Evolutionary conservation across 1,139 yeast species (phyloP), one percentile per base, ranked within the genome.

Genomic region (Kodamaea anthophila): DNA sequence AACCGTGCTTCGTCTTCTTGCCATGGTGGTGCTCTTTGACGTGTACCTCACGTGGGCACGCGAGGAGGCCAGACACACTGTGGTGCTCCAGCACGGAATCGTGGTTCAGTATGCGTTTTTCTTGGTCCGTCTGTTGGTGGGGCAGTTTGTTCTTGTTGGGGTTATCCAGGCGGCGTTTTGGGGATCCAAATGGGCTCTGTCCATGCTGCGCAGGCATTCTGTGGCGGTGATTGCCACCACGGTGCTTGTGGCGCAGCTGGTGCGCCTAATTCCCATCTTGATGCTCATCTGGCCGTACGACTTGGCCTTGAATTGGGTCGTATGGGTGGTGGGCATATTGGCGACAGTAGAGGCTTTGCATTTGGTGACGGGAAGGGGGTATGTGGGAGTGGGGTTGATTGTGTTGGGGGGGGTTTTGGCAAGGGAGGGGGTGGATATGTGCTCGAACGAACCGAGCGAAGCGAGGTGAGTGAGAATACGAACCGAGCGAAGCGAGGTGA

Each of bases 281-380:
- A 88, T 88, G 88, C 65, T 91, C 21, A 88, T 93, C 21, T 91
- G 99, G 99, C 91, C 95, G 1, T 91, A 91, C 48, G 96, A 91
- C 47, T 52, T 51, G 21, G 71, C 84, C 5, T 81, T 85, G 0
- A 70, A 78, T 9, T 62, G 65, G 11, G 61, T 78, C 10, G 79
- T 83, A 16, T 74, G 73, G 34, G 59, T 75, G 46, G 71, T 81
- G 4, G 81, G 85, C 1, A 68, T 71, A 27, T 51, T 81, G 31
- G 80, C 74, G 41, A 65, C 77, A 9, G 57, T 81, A 2, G 95
- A 85, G 46, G 80, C 88, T 0, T 50, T 85, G 24, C 60, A 65
- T 21, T 70, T 77, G 11, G 72, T 75, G 1, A 66, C 83, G 3
- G 53, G n/a, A n/a, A n/a, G n/a, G n/a, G n/a, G n/a, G n/a, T n/a